Conservation (phyloP, 2,329 filamentous ascomycete species). For the Colletotrichum incanum region DNA sequence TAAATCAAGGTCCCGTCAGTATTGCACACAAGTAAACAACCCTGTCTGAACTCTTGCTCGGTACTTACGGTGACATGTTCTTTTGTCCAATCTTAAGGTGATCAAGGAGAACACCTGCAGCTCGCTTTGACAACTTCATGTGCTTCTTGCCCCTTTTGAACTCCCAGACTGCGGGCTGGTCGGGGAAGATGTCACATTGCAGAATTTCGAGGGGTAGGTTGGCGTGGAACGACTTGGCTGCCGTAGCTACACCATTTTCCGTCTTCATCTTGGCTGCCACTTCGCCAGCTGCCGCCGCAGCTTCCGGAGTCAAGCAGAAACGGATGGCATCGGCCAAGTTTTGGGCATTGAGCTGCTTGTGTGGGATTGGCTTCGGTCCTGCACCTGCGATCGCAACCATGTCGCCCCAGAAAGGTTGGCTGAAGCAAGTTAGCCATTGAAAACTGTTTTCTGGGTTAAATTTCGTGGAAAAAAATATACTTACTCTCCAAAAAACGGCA, state of each 20-base stretch:
- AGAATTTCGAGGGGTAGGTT: slow-evolving; percentile 54
- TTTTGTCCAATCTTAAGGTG: slow-evolving; percentile 60
- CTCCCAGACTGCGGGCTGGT: slow-evolving; percentile 68
- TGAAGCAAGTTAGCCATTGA: not conserved
- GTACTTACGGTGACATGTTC: slow-evolving; percentile 26
- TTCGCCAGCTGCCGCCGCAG: slow-evolving; percentile 49
- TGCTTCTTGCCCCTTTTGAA: slow-evolving; percentile 57
- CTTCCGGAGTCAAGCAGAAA: slow-evolving; percentile 52
- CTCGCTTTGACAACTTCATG: slow-evolving; percentile 65
- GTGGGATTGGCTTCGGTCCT: slow-evolving; percentile 56
- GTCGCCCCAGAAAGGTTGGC: slow-evolving; percentile 61
- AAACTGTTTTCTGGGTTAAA: not conserved
- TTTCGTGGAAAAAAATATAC: not conserved
- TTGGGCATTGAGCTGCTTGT: slow-evolving; percentile 53
- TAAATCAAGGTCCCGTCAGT: slow-evolving; percentile 26
- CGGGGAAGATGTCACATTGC: slow-evolving; percentile 55
- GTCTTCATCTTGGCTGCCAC: slow-evolving; percentile 54
- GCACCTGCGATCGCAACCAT: slow-evolving; percentile 60
- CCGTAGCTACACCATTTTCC: slow-evolving; percentile 56
- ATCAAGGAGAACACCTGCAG: slow-evolving; percentile 67
- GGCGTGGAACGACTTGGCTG: slow-evolving; percentile 58
- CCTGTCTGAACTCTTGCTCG: fast-evolving
- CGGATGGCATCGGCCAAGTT: slow-evolving; percentile 55
- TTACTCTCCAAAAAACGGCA: slow-evolving; percentile 64
- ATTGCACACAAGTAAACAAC: not conserved